Conservation (phyloP, 306 rosid species). For the Phaseolus lunatus region DNA sequence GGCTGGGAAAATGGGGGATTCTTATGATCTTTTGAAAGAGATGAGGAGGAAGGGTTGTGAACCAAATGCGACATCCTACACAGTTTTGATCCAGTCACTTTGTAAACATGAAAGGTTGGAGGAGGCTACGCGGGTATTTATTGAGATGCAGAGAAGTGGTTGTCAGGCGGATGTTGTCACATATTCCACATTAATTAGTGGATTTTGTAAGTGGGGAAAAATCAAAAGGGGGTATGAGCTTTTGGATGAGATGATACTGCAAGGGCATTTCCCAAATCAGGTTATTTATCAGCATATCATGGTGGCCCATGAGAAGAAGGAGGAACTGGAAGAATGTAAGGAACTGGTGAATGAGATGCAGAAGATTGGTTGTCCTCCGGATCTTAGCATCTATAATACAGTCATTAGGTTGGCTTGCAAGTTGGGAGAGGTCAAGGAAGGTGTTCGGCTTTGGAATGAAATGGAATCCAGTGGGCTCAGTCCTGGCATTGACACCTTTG, state of each 20-base stretch:
- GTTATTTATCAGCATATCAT: conserved; percentile 67
- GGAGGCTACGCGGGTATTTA: conserved; percentile 72
- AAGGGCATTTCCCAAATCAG: conserved; percentile 71
- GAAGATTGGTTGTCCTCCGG: conserved; percentile 74
- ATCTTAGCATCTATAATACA: conserved; percentile 69
- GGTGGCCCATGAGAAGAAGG: conserved; percentile 88
- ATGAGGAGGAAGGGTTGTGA: conserved; percentile 71
- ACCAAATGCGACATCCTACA: conserved; percentile 73
- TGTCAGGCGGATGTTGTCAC: conserved; percentile 75
- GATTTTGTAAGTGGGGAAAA: conserved; percentile 88
- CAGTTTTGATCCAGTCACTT: conserved; percentile 75
- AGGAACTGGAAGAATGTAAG: conserved; percentile 81
- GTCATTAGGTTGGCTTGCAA: conserved; percentile 81
- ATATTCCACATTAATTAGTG: conserved; percentile 76
- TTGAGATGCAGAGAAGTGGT: conserved; percentile 79
- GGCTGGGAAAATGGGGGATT: conserved; percentile 79
- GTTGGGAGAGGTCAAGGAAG: conserved; percentile 79
- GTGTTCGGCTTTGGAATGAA: conserved; percentile 76
- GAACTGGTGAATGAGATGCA: conserved; percentile 76
- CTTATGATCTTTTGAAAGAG: conserved; percentile 77
- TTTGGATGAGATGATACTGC: conserved; percentile 76
- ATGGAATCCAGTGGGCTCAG: conserved; percentile 67
- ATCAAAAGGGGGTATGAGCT: conserved; percentile 72
- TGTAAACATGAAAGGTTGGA: conserved; percentile 77
- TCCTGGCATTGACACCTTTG: conserved; percentile 74